Evolutionary conservation across 2,329 filamentous ascomycete species (phyloP), one percentile per base, ranked within the genome.

Genomic region (Falciphora oryzae): DNA sequence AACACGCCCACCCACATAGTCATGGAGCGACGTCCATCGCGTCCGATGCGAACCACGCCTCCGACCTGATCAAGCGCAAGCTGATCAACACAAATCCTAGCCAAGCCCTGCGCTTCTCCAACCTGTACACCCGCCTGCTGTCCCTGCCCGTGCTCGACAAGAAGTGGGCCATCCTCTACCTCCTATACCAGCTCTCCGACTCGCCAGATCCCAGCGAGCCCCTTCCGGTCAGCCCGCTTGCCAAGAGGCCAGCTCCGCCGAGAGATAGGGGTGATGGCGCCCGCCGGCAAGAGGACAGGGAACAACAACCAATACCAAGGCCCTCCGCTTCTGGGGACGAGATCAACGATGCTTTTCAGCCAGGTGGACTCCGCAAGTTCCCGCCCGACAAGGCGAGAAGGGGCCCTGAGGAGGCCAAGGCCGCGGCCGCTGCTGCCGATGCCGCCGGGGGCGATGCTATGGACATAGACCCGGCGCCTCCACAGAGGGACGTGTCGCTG

Each of bases 91-190:
- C 89, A 69, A 91, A 92, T 72, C 85, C 85, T 59, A 90, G 85
- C 68, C 90, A 93, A 76, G 92, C 93, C 4, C 82, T 94, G 27
- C 86, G 89, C 67, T 97, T 97, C 77, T 90, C 92, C 29, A 96
- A 97, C 73, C 84, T 99, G 32, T 97, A 97, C 77, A 92, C 92
- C 44, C 86, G 92, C 65, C 84, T 99, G 25, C 82, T 97, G 31
- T 91, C 92, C n/a, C 87, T 97, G 69, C 93, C 93, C 0, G 93
- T 98, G 7, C 83, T 99, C 59, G 90, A 91, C 71, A 91, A 97
- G 76, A 99, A 99, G 83, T 98, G 93, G 93, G 92, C 91, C 3
- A 97, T 99, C 69, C 82, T 99, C 27, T 96, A 96, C 74, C 87
- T 99, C 57, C 85, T 99, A 57, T 90, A 95, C 74, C 88, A 92